These are phyloP conservation scores for Vararia minispora DNA, from an alignment of 768 basidiomycete genomes.

Conservation along the genomic window DNA sequence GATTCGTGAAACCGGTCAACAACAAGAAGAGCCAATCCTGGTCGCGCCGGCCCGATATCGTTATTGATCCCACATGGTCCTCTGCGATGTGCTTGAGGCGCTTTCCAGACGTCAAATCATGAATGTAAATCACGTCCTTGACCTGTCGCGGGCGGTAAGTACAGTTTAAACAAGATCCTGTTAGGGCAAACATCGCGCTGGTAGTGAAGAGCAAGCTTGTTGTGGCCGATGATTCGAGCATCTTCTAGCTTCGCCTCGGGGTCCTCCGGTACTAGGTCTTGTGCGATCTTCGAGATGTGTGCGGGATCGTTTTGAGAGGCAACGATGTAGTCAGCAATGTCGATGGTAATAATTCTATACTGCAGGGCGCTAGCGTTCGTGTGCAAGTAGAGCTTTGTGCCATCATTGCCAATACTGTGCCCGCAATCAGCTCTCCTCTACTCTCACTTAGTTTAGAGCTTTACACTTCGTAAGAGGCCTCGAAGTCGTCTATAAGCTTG, in stretches of 20 bases:
- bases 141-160: constrained; percentile 30
- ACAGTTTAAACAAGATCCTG: not conserved
- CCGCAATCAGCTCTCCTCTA: no score
- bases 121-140: constrained; percentile 70
- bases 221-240: constrained; percentile 34
- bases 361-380: constrained; percentile 60
- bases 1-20: constrained; percentile 60
- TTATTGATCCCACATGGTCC: constrained; percentile 58
- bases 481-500: constrained; percentile 60
- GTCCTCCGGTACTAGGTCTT: constrained; percentile 61
- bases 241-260: constrained; percentile 48
- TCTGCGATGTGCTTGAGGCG: constrained; percentile 44
- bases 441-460: constrained; percentile 20
- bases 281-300: constrained; percentile 28
- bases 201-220: constrained; percentile 52
- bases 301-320: constrained; percentile 8
- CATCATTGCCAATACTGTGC: constrained; percentile 53
- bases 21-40: constrained; percentile 54
- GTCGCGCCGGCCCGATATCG: constrained; percentile 37
- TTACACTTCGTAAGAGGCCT: constrained; percentile 54
- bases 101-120: constrained; percentile 39
- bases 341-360: constrained; percentile 54
- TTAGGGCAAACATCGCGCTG: constrained; percentile 51
- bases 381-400: constrained; percentile 45
- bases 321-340: constrained; percentile 32